Evolutionary conservation across 768 basidiomycete species (phyloP), one percentile per base, ranked within the genome.

Genomic region (Brasilioporus rufonigricans): DNA sequence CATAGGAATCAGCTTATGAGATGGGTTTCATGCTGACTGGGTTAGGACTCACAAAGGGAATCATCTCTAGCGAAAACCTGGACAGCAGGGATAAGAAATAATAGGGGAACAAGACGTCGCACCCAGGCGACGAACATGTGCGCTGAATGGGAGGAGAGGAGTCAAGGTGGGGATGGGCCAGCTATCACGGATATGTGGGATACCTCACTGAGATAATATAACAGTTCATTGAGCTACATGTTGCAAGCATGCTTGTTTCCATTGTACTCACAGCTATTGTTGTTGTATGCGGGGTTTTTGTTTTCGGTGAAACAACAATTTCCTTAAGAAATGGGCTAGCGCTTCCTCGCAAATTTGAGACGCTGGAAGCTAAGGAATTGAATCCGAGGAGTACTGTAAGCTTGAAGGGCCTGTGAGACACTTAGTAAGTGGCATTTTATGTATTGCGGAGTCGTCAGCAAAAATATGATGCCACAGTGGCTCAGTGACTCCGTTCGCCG

Each of bases 51-150:
- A 87, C 88, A 90, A 55, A 90, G 66, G 9, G 77, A 73, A 44
- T 85, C 74, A 62, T 85, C 79, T 64, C 73, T 74, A 31, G 85
- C 81, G 61, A 69, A 59, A 60, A 76, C 74, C 59, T 71, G 67
- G 29, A 76, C 52, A 49, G 68, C 71, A 69, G 66, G 80, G 39
- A 60, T 48, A 40, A 78, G 57, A 61, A 78, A 64, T 56, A 78
- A 67, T 59, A 80, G 64, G 58, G 77, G 62, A 61, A 74, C 40
- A 57, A 75, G 58, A 62, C 73, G 81, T 83, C 86, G 88, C 88
- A 81, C 68, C 87, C 87, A 67, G 88, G 87, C 87, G 86, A 88
- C 82, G 64, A 80, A 72, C 85, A 88, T 87, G 75, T 58, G 45
- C 55, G 56, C 53, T 58, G 57, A 61, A 61, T 26, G 48, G 55